Evolutionary conservation across 495 filamentous ascomycete genomes (phyloP), one percentile per base, ranked within the genome.

Genomic region (Bathelium albidoporum): DNA sequence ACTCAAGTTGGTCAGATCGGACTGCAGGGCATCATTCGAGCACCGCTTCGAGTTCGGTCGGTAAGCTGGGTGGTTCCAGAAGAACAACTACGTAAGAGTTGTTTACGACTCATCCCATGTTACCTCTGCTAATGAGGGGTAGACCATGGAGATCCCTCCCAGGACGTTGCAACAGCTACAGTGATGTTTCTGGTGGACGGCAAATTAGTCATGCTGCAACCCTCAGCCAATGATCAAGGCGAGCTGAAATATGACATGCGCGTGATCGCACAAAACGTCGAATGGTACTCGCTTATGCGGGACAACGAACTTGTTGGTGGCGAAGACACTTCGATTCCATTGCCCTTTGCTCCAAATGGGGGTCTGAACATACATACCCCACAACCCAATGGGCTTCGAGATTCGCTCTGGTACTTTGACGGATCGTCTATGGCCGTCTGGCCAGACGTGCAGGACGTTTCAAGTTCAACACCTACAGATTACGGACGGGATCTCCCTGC

Each of bases 191-290:
- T 97, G 32, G 92, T 97, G 7, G 95, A 97, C 72, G 95, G 91
- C 20, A 99, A 97, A 68, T 81, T 99, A 22, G 95, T 97, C 22
- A 79, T 97, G 18, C 79, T 99, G 31, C 90, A 95, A 65, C 94
- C 95, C 2, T 90, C 88, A 1, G 79, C 86, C 7, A 87, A 83
- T 49, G 86, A 88, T 41, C 82, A 83, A 22, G 88, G 88, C 1
- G 87, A 87, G 64, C 77, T 95, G 44, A 96, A 96, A 77, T 99
- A 97, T 71, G 94, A 99, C 69, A 97, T 99, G 95, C 88, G 91
- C 14, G 86, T 97, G 34, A 85, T 99, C 69, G 90, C 92, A 7
- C 89, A 95, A 65, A 93, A 93, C 69, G 91, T 97, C 22, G 95
- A 99, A 69, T 97, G 93, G 70, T 97, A 95, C 71, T 82, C 85